These are phyloP conservation scores for Linnemannia zychae DNA, from an alignment of 192 early-diverging fungal species.

Conservation along the genomic window DNA sequence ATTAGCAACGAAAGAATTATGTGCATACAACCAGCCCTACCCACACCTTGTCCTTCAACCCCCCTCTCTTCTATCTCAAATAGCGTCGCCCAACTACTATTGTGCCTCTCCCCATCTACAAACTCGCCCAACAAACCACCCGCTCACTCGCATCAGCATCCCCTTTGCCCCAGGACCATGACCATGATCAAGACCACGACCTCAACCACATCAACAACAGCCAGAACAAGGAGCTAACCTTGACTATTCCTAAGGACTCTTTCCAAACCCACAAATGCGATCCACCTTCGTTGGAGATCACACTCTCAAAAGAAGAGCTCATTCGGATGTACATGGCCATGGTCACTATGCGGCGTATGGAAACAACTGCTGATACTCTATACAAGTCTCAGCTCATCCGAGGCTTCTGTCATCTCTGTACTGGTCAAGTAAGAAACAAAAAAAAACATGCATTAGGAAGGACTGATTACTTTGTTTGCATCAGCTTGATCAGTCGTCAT, in stretches of 20 bases:
- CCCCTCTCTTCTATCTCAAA: neutral
- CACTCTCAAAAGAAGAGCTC: slow-evolving; percentile 76
- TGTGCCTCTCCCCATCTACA: neutral
- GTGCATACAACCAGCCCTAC: neutral
- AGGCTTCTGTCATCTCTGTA: slow-evolving; percentile 98
- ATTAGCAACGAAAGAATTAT: neutral
- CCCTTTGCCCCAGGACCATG: neutral
- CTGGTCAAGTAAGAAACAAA: slow-evolving; percentile 79
- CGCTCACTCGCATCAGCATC: neutral
- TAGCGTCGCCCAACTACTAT: neutral
- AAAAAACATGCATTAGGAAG: too few species aligned
- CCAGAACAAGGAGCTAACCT: slow-evolving; percentile 13
- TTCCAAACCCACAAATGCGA: slow-evolving; percentile 90
- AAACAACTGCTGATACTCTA: slow-evolving; percentile 90
- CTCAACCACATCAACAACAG: neutral
- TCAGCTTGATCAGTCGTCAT: neutral
- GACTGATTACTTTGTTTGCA: too few species aligned
- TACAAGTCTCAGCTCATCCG: slow-evolving; percentile 97
- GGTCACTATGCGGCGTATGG: slow-evolving; percentile 89
- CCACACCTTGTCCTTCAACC: neutral
- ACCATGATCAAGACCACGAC: neutral
- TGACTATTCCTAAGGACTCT: slow-evolving; percentile 75
- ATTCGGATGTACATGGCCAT: slow-evolving; percentile 88
- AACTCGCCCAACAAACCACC: neutral
- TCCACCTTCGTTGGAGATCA: slow-evolving; percentile 68